Percentiles rank a stretch among this genome's conserved stretches.
These are phyloP conservation scores for Herpetomonas tarakana DNA, from an alignment of 208 protist species.

Conservation along the genomic window DNA sequence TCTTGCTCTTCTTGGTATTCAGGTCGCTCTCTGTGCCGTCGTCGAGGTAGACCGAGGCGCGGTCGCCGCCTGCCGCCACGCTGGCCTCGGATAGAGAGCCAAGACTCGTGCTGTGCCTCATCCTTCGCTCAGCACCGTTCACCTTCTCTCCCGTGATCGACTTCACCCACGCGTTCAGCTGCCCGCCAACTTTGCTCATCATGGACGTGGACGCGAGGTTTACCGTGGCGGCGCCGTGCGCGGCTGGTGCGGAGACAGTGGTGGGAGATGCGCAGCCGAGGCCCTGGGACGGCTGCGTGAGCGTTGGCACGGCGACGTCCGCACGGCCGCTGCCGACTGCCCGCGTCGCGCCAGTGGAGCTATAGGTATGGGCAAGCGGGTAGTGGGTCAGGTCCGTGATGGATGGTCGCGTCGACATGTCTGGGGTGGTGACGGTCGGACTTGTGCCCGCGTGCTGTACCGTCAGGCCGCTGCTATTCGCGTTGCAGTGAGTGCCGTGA, in stretches of 20 bases:
- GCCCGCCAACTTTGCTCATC: background rate
- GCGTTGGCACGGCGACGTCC: background rate
- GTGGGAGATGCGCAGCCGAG: background rate
- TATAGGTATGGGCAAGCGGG: too few relatives aligned
- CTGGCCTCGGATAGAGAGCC: background rate
- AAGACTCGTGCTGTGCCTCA: background rate
- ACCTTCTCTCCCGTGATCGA: background rate
- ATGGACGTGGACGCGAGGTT: background rate
- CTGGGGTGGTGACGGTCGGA: background rate
- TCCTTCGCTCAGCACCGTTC: background rate
- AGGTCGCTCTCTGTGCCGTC: constrained; percentile 1
- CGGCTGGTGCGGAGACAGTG: background rate
- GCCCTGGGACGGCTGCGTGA: background rate
- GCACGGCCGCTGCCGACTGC: background rate
- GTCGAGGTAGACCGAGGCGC: background rate
- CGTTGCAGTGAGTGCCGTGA: too few relatives aligned
- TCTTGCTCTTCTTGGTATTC: constrained; percentile 13
- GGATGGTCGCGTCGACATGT: background rate
- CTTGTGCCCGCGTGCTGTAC: background rate
- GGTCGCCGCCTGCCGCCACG: background rate
- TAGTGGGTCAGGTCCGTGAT: background rate
- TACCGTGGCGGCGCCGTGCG: too few relatives aligned
- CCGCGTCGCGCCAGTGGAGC: too few relatives aligned
- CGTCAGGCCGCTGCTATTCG: background rate
- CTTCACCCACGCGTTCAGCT: background rate